These are phyloP conservation scores for Fusarium avenaceum DNA, from an alignment of 2,329 filamentous ascomycete species.

Conservation along the genomic window DNA sequence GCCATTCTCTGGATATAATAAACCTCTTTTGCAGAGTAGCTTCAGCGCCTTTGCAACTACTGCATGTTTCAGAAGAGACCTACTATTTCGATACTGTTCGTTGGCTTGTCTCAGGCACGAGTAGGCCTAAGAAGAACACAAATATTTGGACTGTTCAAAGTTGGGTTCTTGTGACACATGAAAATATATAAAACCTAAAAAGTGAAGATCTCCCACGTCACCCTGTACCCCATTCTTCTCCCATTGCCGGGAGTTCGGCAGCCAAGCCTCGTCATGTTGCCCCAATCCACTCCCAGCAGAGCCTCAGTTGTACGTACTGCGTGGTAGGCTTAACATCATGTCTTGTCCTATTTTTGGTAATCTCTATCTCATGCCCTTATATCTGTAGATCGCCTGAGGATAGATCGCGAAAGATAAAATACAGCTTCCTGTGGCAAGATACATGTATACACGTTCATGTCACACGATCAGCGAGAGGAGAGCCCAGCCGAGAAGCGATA, in stretches of 20 bases:
- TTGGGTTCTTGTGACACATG: not conserved
- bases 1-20: not conserved
- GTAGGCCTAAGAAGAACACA: not conserved
- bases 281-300: slow-evolving; percentile 19
- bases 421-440: not conserved
- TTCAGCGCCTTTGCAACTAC: not conserved
- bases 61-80: slow-evolving; percentile 28
- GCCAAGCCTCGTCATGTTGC: slow-evolving; percentile 10
- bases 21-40: not conserved
- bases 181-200: not conserved
- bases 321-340: not conserved
- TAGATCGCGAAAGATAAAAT: not conserved
- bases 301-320: slow-evolving; percentile 13
- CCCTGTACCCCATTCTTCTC: not conserved
- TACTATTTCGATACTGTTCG: not conserved
- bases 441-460: not conserved
- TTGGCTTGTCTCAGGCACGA: slow-evolving; percentile 3
- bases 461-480: not conserved
- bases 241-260: not conserved
- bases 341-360: slow-evolving; percentile 22
- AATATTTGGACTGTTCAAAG: not conserved
- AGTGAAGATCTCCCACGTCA: slow-evolving; percentile 10
- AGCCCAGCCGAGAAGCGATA: not conserved
- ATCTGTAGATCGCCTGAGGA: not conserved
- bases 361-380: not conserved